Conservation (phyloP, 768 basidiomycete genomes). For the Tulasnella sp. region DNA sequence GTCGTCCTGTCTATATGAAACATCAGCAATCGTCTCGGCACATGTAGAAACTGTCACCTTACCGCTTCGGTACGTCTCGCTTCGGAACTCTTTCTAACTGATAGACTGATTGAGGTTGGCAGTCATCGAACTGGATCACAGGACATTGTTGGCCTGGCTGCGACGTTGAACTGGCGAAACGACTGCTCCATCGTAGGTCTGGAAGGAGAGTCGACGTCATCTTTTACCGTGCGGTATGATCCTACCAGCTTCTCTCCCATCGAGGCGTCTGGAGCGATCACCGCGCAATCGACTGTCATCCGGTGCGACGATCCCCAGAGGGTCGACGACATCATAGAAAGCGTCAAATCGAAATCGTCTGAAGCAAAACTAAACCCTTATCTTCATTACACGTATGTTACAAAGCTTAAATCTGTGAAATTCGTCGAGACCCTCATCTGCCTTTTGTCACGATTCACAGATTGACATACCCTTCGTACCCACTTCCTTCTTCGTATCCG, state of each 20-base stretch:
- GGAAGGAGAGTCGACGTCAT: too few relatives aligned
- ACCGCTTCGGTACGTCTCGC: neutral
- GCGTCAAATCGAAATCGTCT: neutral
- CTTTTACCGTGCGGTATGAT: too few relatives aligned
- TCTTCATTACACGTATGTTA: neutral
- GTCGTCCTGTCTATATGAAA: constrained; percentile 3
- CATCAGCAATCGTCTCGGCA: constrained; percentile 11
- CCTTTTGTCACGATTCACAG: too few relatives aligned
- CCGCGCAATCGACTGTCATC: neutral
- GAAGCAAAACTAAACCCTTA: neutral
- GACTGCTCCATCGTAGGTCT: constrained; percentile 3
- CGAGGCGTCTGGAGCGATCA: neutral
- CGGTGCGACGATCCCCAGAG: neutral
- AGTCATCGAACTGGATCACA: neutral
- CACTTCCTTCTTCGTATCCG: constrained; percentile 12
- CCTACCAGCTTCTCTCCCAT: neutral
- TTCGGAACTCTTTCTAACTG: neutral
- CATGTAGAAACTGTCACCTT: constrained; percentile 13
- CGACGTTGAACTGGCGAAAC: neutral
- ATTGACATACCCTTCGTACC: constrained; percentile 5
- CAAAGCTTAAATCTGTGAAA: neutral
- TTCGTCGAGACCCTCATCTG: too few relatives aligned
- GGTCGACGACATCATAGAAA: neutral
- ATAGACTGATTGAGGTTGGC: too few relatives aligned
- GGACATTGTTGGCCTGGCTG: neutral